Conservation (phyloP, 306 rosid species). For the Sesbania bispinosa region DNA sequence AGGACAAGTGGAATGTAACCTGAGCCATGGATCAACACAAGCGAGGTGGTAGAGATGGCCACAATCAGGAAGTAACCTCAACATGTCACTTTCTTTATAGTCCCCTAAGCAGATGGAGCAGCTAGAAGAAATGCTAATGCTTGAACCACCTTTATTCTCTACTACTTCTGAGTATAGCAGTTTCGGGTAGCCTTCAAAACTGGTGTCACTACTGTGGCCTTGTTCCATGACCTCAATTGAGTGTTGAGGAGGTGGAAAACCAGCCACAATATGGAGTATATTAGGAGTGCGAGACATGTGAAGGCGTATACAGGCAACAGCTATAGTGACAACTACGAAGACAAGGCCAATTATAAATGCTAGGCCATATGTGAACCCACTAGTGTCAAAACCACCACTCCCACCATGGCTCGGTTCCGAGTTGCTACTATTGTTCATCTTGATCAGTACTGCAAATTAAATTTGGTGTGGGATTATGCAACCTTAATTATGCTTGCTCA, state of each 20-base stretch:
- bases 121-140: not conserved
- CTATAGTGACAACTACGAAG: not conserved
- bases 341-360: not conserved
- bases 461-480: not conserved
- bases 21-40: constrained; percentile 54
- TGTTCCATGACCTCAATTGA: not conserved
- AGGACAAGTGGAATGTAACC: constrained; percentile 44
- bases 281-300: not conserved
- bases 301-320: constrained; percentile 31
- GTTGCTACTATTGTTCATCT: constrained; percentile 16
- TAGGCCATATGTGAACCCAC: constrained; percentile 8
- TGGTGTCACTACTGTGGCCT: constrained; percentile 21
- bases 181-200: constrained; percentile 28
- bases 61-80: constrained; percentile 45
- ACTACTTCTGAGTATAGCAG: constrained; percentile 20
- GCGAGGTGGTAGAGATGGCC: constrained; percentile 36
- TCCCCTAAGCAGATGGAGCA: constrained; percentile 58
- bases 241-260: not conserved
- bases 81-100: constrained; percentile 40
- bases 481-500: not conserved
- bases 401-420: not conserved
- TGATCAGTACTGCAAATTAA: not conserved
- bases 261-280: not conserved
- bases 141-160: not conserved
- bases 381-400: not conserved